phyloP scores from a whole-genome alignment of 768 basidiomycete species.

The Gymnopilus dilepis region DNA sequence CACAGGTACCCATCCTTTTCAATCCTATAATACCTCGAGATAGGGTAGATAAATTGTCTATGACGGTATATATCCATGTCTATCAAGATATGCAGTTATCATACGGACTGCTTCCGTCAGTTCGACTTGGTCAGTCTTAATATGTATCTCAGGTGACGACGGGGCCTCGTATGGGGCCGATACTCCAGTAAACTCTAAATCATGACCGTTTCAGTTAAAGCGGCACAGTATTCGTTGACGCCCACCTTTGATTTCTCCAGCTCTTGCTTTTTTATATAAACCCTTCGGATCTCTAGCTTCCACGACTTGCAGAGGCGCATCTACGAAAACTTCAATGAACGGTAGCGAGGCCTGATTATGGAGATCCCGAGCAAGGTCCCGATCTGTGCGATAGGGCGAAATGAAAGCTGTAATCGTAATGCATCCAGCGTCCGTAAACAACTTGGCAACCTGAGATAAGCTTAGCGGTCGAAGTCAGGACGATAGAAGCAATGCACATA shows the following conservation, averaged over 20 bases:
- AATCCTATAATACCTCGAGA: background rate
- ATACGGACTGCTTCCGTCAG: constrained; percentile 78
- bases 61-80: constrained; percentile 60
- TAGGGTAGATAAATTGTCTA: constrained; percentile 13
- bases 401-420: constrained; percentile 96
- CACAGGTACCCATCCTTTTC: background rate
- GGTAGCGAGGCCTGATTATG: constrained; percentile 75
- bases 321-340: constrained; percentile 95
- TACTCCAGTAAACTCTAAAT: constrained; percentile 95
- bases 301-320: constrained; percentile 87
- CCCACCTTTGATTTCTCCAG: constrained; percentile 94
- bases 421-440: constrained; percentile 89
- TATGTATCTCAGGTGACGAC: constrained; percentile 84
- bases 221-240: background rate
- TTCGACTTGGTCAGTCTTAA: constrained; percentile 82
- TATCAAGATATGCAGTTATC: constrained; percentile 80
- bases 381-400: constrained; percentile 93
- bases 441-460: constrained; percentile 80
- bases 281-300: constrained; percentile 97
- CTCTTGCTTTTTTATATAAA: constrained; percentile 93
- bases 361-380: constrained; percentile 79
- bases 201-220: background rate
- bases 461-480: background rate
- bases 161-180: constrained; percentile 97
- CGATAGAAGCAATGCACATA: constrained; percentile 33